Percentiles rank a stretch among this genome's conserved stretches.
Evolutionary conservation across 495 filamentous ascomycete genomes (phyloP).

Genomic region (Pseudoneurospora amorphoporcata): DNA sequence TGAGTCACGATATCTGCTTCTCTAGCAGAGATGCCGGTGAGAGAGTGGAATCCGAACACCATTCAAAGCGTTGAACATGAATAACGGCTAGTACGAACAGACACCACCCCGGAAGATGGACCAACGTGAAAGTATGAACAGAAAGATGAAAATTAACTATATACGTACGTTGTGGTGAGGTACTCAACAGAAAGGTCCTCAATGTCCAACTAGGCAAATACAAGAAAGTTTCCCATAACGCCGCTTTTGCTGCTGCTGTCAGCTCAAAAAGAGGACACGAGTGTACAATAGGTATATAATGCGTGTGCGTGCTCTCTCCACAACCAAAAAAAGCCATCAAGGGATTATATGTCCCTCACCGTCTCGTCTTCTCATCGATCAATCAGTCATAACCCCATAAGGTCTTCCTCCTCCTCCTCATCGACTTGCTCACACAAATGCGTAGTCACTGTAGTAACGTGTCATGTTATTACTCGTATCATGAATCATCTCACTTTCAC

Average conservation of each 20-base stretch:
- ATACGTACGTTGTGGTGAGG: background rate
- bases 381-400: background rate
- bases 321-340: background rate
- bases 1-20: background rate
- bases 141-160: background rate
- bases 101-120: background rate
- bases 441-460: background rate
- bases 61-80: background rate
- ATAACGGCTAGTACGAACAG: background rate
- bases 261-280: background rate
- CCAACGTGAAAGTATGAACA: background rate
- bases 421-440: background rate
- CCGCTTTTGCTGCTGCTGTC: background rate
- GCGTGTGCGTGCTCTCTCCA: background rate
- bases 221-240: background rate
- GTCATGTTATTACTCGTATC: background rate
- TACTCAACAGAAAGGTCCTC: background rate
- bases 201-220: background rate
- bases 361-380: background rate
- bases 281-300: background rate
- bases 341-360: background rate
- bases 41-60: background rate
- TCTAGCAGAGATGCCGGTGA: no score
- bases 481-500: background rate
- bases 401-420: background rate